phyloP scores from a whole-genome alignment of 352 stramenopile genomes.

The Phytophthora fragariae region DNA sequence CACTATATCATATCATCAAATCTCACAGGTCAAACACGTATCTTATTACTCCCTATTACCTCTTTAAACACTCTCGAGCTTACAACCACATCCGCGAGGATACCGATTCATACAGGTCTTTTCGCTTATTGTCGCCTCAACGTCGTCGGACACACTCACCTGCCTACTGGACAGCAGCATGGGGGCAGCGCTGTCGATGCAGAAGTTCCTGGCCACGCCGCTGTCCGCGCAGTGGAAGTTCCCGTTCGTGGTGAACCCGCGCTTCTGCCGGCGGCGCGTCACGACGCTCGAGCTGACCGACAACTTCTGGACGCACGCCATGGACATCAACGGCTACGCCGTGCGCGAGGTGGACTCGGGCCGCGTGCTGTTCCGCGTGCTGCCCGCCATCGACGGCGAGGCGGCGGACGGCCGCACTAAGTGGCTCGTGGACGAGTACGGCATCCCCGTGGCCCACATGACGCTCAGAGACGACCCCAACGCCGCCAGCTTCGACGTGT shows the following conservation, averaged over 20 bases:
- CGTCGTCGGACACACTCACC: too few relatives aligned
- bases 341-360: constrained; percentile 40
- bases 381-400: constrained; percentile 36
- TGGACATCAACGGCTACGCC: constrained; percentile 41
- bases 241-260: constrained; percentile 51
- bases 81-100: neutral
- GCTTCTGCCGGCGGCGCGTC: constrained; percentile 45
- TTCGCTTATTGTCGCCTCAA: neutral
- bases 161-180: constrained; percentile 8
- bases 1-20: neutral
- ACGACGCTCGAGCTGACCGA: constrained; percentile 48
- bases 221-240: constrained; percentile 52
- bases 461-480: constrained; percentile 17
- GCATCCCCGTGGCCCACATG: constrained; percentile 44
- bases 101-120: neutral
- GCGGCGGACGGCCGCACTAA: constrained; percentile 33
- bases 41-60: too few relatives aligned
- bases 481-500: constrained; percentile 43
- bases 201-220: constrained; percentile 45
- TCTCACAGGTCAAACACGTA: neutral
- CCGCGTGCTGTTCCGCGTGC: constrained; percentile 42
- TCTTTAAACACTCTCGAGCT: too few relatives aligned
- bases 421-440: constrained; percentile 56
- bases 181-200: constrained; percentile 34
- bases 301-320: constrained; percentile 49